These are phyloP conservation scores for Senna siamea DNA, from an alignment of 306 rosid species.

Conservation along the genomic window DNA sequence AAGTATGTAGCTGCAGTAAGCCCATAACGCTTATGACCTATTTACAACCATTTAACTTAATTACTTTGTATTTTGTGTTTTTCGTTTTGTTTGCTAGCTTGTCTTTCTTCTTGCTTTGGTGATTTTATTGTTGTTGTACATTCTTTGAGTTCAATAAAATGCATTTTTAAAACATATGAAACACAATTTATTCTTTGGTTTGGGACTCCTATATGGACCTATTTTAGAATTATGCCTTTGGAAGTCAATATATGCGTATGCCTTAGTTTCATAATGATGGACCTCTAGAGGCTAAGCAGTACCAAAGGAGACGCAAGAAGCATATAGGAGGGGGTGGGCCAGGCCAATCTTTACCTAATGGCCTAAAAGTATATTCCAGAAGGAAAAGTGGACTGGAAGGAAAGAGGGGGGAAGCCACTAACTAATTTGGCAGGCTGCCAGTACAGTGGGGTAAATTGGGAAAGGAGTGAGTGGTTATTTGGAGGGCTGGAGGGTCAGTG, in stretches of 20 bases:
- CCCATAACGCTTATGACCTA: background rate
- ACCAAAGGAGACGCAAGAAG: too few relatives aligned
- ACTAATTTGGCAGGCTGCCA: too few relatives aligned
- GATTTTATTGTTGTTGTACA: background rate
- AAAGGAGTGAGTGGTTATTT: too few relatives aligned
- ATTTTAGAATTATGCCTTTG: constrained; percentile 21
- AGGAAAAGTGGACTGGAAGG: too few relatives aligned
- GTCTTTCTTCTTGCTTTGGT: background rate
- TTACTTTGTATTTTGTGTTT: background rate
- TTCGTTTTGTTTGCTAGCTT: background rate
- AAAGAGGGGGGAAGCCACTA: too few relatives aligned
- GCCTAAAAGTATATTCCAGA: too few relatives aligned
- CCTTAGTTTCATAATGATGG: too few relatives aligned
- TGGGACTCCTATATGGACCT: background rate
- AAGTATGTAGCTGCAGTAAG: constrained; percentile 58
- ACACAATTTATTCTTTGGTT: constrained; percentile 12
- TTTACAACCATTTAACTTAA: background rate
- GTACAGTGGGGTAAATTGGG: too few relatives aligned
- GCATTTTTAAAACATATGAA: constrained; percentile 9
- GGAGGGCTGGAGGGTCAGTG: too few relatives aligned
- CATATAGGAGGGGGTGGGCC: too few relatives aligned
- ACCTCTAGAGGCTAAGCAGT: too few relatives aligned
- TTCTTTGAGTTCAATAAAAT: background rate
- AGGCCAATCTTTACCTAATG: too few relatives aligned
- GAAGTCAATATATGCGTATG: constrained; percentile 21